Conservation (phyloP, 2,329 filamentous ascomycete genomes). For the Volutella citrinella region DNA sequence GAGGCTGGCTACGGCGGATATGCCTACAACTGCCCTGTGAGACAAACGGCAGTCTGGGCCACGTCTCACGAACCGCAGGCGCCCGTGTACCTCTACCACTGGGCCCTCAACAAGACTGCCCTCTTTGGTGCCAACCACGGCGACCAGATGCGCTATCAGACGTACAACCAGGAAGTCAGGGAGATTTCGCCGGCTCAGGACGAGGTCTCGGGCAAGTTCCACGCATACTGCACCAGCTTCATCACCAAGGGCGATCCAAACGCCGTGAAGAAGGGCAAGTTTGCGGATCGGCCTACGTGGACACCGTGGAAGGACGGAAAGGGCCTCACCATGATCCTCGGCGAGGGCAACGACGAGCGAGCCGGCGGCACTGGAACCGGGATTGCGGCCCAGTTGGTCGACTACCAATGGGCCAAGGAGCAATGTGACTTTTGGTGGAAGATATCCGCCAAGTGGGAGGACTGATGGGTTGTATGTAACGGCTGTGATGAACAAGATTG, state of each 20-base stretch:
- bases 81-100: conserved; percentile 28
- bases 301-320: conserved; percentile 21
- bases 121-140: conserved; percentile 22
- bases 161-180: conserved; percentile 36
- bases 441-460: conserved; percentile 27
- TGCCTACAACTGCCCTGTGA: conserved; percentile 20
- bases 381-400: conserved; percentile 35
- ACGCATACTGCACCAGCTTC: conserved; percentile 20
- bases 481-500: too few species aligned
- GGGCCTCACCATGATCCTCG: conserved; percentile 40
- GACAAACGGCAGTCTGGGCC: conserved; percentile 21
- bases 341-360: conserved; percentile 46
- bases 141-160: conserved; percentile 30
- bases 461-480: too few species aligned
- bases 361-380: conserved; percentile 38
- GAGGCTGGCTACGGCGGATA: conserved; percentile 23
- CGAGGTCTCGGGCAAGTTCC: conserved; percentile 17
- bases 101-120: conserved; percentile 25
- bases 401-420: conserved; percentile 39
- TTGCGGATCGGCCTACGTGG: conserved; percentile 22
- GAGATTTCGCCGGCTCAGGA: conserved; percentile 30
- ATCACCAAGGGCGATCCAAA: conserved; percentile 20
- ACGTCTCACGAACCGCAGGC: conserved; percentile 17
- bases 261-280: conserved; percentile 17
- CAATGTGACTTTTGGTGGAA: conserved; percentile 47